A percentile compares a stretch with the other conserved stretches of the same genome.
Conservation (phyloP, 139 green algal genomes). For the Yamagishiella unicocca region DNA sequence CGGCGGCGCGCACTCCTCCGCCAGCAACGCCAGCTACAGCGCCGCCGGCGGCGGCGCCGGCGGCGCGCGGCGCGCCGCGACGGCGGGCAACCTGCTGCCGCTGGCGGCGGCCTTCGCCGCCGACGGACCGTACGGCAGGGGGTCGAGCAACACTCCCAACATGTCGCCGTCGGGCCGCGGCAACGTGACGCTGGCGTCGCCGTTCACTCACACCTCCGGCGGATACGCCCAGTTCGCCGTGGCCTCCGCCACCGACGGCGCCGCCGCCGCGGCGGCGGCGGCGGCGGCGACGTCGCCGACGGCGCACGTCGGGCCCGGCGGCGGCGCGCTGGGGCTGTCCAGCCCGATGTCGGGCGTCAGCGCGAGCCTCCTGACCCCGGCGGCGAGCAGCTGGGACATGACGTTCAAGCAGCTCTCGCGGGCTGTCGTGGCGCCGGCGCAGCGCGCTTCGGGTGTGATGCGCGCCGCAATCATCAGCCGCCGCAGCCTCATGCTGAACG, state of each 20-base stretch:
- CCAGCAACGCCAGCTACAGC: background rate
- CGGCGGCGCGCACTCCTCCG: background rate
- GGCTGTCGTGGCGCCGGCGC: constrained; percentile 24
- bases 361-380: no score
- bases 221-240: background rate
- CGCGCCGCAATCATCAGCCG: constrained; percentile 18
- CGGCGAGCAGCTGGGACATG: constrained; percentile 27
- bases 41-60: background rate
- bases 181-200: background rate
- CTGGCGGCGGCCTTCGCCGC: no score
- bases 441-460: background rate
- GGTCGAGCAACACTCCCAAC: background rate
- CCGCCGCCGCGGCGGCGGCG: background rate
- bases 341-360: background rate
- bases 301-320: no score
- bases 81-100: no score
- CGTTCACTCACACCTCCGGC: background rate
- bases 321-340: background rate
- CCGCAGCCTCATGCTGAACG: background rate
- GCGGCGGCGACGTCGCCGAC: background rate
- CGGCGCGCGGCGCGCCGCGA: background rate
- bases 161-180: background rate
- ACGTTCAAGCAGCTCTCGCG: constrained; percentile 32
- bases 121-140: background rate
- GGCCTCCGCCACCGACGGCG: background rate